Percentiles rank a stretch among this genome's conserved stretches.
These are phyloP conservation scores for Amauroascus verrucosus DNA, from an alignment of 2,329 filamentous ascomycete genomes.

Conservation along the genomic window DNA sequence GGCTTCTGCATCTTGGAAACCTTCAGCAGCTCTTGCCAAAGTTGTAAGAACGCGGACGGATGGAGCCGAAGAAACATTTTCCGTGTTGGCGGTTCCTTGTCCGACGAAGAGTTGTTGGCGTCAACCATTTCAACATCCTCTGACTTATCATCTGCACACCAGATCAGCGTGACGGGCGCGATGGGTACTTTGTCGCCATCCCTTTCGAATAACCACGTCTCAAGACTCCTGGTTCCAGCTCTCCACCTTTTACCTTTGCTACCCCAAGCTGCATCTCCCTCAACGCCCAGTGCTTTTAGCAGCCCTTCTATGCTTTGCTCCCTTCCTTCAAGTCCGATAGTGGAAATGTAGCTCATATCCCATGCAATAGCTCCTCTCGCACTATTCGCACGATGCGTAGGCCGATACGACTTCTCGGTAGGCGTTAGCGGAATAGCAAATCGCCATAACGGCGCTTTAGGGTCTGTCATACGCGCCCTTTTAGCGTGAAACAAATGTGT, in stretches of 20 bases:
- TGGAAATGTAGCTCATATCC: conserved; percentile 92
- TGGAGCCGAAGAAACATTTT: conserved; percentile 65
- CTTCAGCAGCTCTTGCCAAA: conserved; percentile 53
- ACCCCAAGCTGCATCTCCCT: conserved; percentile 50
- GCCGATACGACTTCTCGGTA: conserved; percentile 78
- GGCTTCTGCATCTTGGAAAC: conserved; percentile 52
- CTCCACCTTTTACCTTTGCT: conserved; percentile 62
- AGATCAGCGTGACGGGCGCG: conserved; percentile 63
- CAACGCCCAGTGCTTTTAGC: conserved; percentile 55
- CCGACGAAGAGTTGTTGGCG: conserved; percentile 18
- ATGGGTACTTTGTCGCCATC: conserved; percentile 49
- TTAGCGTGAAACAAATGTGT: conserved; percentile 94
- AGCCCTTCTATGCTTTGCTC: conserved; percentile 54
- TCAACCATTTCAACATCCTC: conserved; percentile 32
- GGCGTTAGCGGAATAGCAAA: conserved; percentile 78
- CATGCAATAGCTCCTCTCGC: conserved; percentile 71
- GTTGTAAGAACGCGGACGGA: conserved; percentile 60
- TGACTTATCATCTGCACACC: conserved; percentile 46
- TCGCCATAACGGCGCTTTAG: conserved; percentile 73
- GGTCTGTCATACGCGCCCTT: conserved; percentile 74
- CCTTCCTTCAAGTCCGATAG: conserved; percentile 64
- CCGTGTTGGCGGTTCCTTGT: conserved; percentile 34
- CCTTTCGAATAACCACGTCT: conserved; percentile 49
- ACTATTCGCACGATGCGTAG: conserved; percentile 69
- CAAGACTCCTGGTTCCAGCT: conserved; percentile 47